Conservation (phyloP, 192 early-diverging fungal genomes). For the Coemansia sp. region DNA sequence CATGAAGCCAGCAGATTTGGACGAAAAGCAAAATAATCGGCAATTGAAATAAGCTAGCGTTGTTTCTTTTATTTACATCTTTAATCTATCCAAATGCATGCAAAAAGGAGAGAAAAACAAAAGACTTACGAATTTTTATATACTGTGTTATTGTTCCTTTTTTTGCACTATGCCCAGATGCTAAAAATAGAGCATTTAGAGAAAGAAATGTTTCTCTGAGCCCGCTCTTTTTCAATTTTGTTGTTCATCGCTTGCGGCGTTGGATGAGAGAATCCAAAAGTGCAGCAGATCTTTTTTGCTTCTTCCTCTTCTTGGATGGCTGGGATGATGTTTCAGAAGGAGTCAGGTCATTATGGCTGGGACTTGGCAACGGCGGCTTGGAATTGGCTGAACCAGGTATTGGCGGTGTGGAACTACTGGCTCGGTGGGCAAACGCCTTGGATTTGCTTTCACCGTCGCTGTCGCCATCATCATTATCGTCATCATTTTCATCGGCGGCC, state of each 20-base stretch:
- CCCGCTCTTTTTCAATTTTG: neutral
- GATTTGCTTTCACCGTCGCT: constrained; percentile 10
- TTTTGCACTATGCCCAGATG: neutral
- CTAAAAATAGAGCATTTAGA: constrained; percentile 2
- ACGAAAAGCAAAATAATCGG: too few relatives aligned
- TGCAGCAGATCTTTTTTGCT: constrained; percentile 20
- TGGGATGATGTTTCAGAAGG: neutral
- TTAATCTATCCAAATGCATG: too few relatives aligned
- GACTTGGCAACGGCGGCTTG: neutral
- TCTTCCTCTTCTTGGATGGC: constrained; percentile 28
- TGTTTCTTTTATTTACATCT: too few relatives aligned
- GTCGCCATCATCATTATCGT: constrained; percentile 17
- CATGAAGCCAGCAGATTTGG: too few relatives aligned
- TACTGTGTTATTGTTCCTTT: neutral
- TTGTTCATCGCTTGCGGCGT: constrained; percentile 13
- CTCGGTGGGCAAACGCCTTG: neutral
- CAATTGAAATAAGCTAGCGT: too few relatives aligned
- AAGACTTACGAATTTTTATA: too few relatives aligned
- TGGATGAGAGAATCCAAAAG: constrained; percentile 37
- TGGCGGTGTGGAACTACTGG: neutral
- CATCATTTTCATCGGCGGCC: constrained; percentile 3
- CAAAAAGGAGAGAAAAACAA: too few relatives aligned
- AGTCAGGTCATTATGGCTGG: neutral
- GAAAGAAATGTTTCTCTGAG: too few relatives aligned
- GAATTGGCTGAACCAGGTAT: neutral